Evolutionary conservation across 2,329 filamentous ascomycete species (phyloP), one percentile per base, ranked within the genome.

Genomic region (Venturia oleaginea): DNA sequence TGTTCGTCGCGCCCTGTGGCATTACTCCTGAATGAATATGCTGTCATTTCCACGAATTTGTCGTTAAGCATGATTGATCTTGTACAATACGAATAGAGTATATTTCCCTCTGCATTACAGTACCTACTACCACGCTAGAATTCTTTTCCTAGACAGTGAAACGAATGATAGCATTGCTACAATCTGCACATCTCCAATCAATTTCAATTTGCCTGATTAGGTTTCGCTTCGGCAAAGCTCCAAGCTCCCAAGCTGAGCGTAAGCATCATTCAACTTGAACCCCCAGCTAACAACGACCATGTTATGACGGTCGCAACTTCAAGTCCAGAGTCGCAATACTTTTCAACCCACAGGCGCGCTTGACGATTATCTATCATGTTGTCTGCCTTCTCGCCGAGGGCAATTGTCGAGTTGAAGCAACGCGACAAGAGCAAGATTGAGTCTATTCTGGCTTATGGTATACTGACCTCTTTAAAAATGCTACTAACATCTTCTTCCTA

Each of bases 401-500:
- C 92, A 68, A 93, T 99, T 76, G 90, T 97, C 82, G 94, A 99
- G 89, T 89, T 99, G 72, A 92, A 90, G 80, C 87, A 87, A 77
- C 88, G 91, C 77, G 93, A 97, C 85, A 97, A 95, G 81, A 95
- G 91, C 69, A 94, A 89, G 81, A 96, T 99, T 78, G 94, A 99
- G 79, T 94, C 91, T 61, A 91, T 99, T 69, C 83, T 97, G 59
- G 91, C 93, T 67, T 91, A 96, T 77, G 92, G 89, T 91, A 82
- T 65, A 76, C 19, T 38, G 61, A 57, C 30, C 46, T 40, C 48
- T 64, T 13, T n/a, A 42, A 17, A 30, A n/a, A 15, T 64, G 48
- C 51, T 62, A 22, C 11, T 2, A 37, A 7, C 10, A 4, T 13
- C n/a, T n/a, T n/a, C n/a, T 22, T 43, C 43, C 70, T 74, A 65